These are phyloP conservation scores for Penstemon davidsonii DNA, from an alignment of 257 asterid genomes.

Conservation along the genomic window DNA sequence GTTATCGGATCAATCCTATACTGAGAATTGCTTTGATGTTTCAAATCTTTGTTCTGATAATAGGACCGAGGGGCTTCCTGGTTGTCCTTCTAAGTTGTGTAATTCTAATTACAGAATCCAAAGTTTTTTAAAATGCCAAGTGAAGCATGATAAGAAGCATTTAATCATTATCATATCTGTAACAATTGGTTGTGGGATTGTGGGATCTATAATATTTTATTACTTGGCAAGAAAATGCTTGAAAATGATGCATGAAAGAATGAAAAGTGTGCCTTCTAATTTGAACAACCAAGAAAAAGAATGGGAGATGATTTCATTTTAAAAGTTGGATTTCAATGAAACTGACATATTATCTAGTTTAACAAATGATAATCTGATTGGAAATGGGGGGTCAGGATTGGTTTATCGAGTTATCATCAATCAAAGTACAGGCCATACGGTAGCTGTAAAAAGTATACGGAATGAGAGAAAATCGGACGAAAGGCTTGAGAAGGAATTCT, in stretches of 20 bases:
- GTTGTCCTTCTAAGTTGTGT: conserved; percentile 29
- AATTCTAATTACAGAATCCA: conserved; percentile 15
- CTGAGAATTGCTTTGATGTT: conserved; percentile 28
- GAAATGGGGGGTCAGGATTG: conserved; percentile 62
- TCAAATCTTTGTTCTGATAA: conserved; percentile 34
- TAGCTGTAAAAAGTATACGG: conserved; percentile 58
- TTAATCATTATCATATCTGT: not conserved
- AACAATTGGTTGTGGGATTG: not conserved
- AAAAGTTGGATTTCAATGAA: not conserved
- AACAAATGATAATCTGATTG: conserved; percentile 30
- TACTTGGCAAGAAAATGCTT: not conserved
- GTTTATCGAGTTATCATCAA: conserved; percentile 45
- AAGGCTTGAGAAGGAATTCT: conserved; percentile 51
- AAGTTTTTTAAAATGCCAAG: conserved; percentile 16
- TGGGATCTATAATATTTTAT: not conserved
- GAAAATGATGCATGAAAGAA: not conserved
- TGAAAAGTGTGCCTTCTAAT: not conserved
- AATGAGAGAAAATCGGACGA: conserved; percentile 36
- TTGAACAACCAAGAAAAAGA: not conserved
- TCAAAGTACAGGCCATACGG: conserved; percentile 28
- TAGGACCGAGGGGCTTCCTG: not conserved
- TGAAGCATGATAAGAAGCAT: not conserved
- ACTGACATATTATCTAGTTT: not conserved
- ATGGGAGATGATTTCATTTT: not conserved
- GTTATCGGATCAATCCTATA: conserved; percentile 19